Base-by-base conservation (phyloP, 140 eudicot species). In the Ambrosia hybrid region DNA sequence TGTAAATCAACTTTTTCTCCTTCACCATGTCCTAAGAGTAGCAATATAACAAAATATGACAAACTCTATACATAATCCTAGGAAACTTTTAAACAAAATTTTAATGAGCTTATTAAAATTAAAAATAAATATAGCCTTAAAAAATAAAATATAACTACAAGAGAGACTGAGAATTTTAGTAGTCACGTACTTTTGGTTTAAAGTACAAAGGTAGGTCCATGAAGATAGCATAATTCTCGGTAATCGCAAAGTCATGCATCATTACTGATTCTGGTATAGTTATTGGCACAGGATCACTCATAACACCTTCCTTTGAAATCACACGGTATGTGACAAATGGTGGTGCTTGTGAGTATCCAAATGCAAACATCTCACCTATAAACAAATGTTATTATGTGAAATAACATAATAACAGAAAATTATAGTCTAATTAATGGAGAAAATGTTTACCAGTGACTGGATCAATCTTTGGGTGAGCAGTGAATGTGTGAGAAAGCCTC, bases 221-320 rank as follows among this genome's bases (percentile, higher is more conserved):
- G 75, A 90, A 76, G 70, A 92, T 81, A 14, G 99, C 97, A 74
- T 87, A 94, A 72, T 88, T 90, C 73, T 94, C 97, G 51, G 99
- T 90, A 66, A 94, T 90, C 34, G 99, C 99, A 84, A 94, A 92
- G 69, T 94, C 99, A 77, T 94, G 99, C 99, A 94, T 90, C 97
- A 94, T 86, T 57, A 90, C 59, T 48, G 99, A 73, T 13, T 75
- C 97, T 12, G 88, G 48, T 55, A 94, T 59, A 33, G 99, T 94
- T 76, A 90, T 90, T 75, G 99, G 97, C 71, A 94, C 99, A 1
- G 99, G 97, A 86, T 94, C 99, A 71, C 76, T 83, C 96, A 94
- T 94, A 43, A 79, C 74, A 58, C 99, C 99, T 64, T 90, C 87
- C 72, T 83, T 86, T 68, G 97, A 82, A 79, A 94, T 85, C 46